Evolutionary conservation across 306 rosid species (phyloP).

Genomic region (Dicorynia guianensis): DNA sequence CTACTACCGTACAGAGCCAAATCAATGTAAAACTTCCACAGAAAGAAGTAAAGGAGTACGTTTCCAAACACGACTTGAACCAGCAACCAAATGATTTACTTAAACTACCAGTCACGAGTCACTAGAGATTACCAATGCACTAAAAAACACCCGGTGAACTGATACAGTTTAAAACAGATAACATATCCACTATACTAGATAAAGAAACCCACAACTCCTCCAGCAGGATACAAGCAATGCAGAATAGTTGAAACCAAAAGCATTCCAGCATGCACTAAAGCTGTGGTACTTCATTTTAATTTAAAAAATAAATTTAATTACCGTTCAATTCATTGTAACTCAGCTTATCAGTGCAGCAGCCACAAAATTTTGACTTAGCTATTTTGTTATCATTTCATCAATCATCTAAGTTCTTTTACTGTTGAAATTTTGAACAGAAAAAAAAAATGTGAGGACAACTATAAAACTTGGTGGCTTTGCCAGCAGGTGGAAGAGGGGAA

Average conservation of each 20-base stretch:
- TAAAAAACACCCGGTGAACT: no score
- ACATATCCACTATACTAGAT: no score
- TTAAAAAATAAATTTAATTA: neutral
- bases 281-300: neutral
- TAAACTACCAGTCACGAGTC: no score
- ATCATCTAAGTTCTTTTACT: conserved; percentile 18
- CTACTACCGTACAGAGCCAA: no score
- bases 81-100: no score
- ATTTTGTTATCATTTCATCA: conserved; percentile 35
- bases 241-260: neutral
- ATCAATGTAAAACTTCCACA: no score
- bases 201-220: neutral
- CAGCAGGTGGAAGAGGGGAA: neutral
- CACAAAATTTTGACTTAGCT: conserved; percentile 31
- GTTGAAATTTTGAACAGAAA: neutral
- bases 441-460: conserved; percentile 27
- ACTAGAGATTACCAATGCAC: neutral
- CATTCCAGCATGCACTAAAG: neutral
- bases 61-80: no score
- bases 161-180: no score
- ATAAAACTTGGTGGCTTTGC: conserved; percentile 16
- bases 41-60: no score
- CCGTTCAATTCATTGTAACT: conserved; percentile 35
- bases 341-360: conserved; percentile 33
- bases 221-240: neutral